These are phyloP conservation scores for Leptographium wingfieldii DNA, from an alignment of 2,329 filamentous ascomycete species.

Conservation along the genomic window DNA sequence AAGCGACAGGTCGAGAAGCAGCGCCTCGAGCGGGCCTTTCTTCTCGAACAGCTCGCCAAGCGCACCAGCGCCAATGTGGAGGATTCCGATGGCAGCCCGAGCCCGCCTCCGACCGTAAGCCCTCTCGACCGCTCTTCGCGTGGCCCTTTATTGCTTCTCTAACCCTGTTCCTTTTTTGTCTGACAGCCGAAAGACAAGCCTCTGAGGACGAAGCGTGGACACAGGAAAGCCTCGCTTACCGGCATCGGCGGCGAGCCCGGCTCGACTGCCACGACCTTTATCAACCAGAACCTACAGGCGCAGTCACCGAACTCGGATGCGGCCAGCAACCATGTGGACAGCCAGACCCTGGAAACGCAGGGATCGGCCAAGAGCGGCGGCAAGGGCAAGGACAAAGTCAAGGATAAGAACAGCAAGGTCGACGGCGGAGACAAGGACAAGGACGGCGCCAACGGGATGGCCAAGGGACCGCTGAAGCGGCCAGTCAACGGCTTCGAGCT, in stretches of 20 bases:
- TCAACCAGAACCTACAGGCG: conserved; percentile 32
- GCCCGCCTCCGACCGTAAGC: conserved; percentile 64
- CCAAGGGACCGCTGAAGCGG: conserved; percentile 11
- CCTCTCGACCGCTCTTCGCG: conserved; percentile 8
- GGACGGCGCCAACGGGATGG: conserved; percentile 2
- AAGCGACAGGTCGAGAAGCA: conserved; percentile 83
- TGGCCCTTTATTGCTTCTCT: background rate
- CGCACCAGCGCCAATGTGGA: conserved; percentile 64
- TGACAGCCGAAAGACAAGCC: conserved; percentile 65
- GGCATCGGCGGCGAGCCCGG: conserved; percentile 29
- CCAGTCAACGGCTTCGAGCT: conserved; percentile 40
- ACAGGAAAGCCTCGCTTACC: conserved; percentile 45
- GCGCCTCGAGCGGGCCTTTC: conserved; percentile 69
- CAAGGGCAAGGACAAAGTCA: conserved; percentile 21
- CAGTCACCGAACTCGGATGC: conserved; percentile 39
- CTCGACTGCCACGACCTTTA: conserved; percentile 28
- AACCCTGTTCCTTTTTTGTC: background rate
- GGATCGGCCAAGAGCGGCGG: conserved; percentile 3
- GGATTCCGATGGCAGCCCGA: conserved; percentile 67
- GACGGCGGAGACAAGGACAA: conserved; percentile 18
- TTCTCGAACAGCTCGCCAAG: conserved; percentile 60
- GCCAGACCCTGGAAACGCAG: conserved; percentile 15
- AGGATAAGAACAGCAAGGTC: conserved; percentile 22
- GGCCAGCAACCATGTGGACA: conserved; percentile 35
- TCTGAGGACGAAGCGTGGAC: conserved; percentile 59